These are phyloP conservation scores for Clavaria fumosa DNA, from an alignment of 768 basidiomycete species.

Conservation along the genomic window DNA sequence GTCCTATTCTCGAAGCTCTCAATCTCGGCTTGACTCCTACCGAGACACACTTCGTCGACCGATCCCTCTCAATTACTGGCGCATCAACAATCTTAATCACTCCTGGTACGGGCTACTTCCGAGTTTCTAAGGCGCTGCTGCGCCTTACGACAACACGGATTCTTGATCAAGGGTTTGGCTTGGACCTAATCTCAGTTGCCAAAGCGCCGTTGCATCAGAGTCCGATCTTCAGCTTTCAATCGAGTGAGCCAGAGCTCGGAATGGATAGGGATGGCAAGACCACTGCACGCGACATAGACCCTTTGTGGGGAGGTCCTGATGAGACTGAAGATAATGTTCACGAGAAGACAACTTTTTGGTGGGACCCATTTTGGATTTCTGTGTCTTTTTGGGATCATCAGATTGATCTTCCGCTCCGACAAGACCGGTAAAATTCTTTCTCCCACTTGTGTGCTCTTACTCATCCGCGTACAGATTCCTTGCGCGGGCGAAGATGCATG, in stretches of 20 bases:
- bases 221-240: slow-evolving; percentile 82
- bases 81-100: slow-evolving; percentile 73
- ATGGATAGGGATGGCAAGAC: slow-evolving; percentile 32
- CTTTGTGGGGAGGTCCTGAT: slow-evolving; percentile 58
- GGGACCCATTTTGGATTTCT: slow-evolving; percentile 81
- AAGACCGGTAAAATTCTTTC: slow-evolving; percentile 40
- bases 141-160: slow-evolving; percentile 86
- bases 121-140: slow-evolving; percentile 79
- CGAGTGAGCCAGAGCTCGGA: slow-evolving; percentile 38
- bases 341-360: slow-evolving; percentile 55
- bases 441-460: slow-evolving; percentile 4
- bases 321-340: slow-evolving; percentile 15
- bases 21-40: slow-evolving; percentile 87
- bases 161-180: slow-evolving; percentile 82
- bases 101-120: slow-evolving; percentile 88
- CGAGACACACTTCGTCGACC: slow-evolving; percentile 91
- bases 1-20: slow-evolving; percentile 87
- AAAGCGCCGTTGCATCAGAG: slow-evolving; percentile 89
- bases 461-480: slow-evolving; percentile 56
- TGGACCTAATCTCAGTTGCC: slow-evolving; percentile 77
- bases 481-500: slow-evolving; percentile 91
- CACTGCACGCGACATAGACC: slow-evolving; percentile 39
- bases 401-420: slow-evolving; percentile 69
- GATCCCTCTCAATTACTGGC: slow-evolving; percentile 83
- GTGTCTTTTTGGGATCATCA: slow-evolving; percentile 80